phyloP scores from a whole-genome alignment of 805 yeast genomes.

The Kregervanrija pseudodelftensis region DNA sequence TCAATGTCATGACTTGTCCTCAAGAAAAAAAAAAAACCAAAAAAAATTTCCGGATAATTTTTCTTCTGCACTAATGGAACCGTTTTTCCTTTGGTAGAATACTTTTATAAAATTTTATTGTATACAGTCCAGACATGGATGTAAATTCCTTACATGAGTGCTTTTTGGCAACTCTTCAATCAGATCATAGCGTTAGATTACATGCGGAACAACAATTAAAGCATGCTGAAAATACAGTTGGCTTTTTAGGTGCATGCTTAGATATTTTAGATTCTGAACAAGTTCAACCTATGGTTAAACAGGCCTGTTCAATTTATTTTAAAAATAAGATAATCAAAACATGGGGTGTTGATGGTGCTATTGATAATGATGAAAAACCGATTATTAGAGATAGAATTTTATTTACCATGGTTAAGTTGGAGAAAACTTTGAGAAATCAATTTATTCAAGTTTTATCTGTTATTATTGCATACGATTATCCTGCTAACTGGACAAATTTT shows the following conservation, averaged over 20 bases:
- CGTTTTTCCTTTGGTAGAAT: no score
- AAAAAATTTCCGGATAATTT: no score
- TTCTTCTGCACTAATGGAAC: no score
- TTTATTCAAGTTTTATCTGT: slow-evolving; percentile 45
- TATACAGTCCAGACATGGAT: slow-evolving; percentile 45
- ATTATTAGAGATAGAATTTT: slow-evolving; percentile 63
- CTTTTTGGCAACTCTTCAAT: slow-evolving; percentile 71
- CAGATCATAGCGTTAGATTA: slow-evolving; percentile 51
- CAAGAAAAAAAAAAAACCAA: no score
- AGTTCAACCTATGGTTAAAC: slow-evolving; percentile 49
- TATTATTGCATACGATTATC: slow-evolving; percentile 38
- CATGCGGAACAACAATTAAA: slow-evolving; percentile 66
- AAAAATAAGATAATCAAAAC: slow-evolving; percentile 64
- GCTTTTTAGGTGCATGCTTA: slow-evolving; percentile 77
- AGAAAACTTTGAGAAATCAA: slow-evolving; percentile 38
- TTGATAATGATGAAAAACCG: slow-evolving; percentile 69
- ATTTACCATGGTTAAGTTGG: slow-evolving; percentile 47
- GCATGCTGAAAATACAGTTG: slow-evolving; percentile 50
- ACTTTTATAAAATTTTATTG: no score
- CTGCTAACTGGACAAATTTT: slow-evolving; percentile 47
- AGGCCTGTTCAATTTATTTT: slow-evolving; percentile 81
- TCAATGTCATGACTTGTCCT: no score
- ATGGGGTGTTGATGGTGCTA: slow-evolving; percentile 46
- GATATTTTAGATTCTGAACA: slow-evolving; percentile 57
- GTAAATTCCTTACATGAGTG: slow-evolving; percentile 60